These are phyloP conservation scores for Pichia exigua DNA, from an alignment of 805 yeast species.

Conservation along the genomic window DNA sequence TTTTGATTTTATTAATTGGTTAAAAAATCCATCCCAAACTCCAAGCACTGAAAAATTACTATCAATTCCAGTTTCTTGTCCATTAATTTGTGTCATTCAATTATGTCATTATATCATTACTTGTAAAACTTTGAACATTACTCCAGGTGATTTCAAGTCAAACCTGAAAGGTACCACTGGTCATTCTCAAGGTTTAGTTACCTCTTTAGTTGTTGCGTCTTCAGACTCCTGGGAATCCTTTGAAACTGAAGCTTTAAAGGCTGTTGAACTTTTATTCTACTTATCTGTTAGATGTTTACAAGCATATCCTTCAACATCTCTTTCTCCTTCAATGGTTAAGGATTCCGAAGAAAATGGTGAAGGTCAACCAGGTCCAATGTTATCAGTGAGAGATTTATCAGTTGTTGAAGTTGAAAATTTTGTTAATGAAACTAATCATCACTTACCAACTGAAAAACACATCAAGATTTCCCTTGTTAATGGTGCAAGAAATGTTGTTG, in stretches of 20 bases:
- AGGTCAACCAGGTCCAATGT: conserved; percentile 97
- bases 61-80: conserved; percentile 91
- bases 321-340: conserved; percentile 87
- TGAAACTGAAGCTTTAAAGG: conserved; percentile 60
- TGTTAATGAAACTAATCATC: conserved; percentile 84
- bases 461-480: conserved; percentile 85
- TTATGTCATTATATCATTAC: conserved; percentile 88
- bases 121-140: conserved; percentile 71
- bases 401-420: conserved; percentile 68
- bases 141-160: conserved; percentile 81
- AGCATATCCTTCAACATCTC: conserved; percentile 85
- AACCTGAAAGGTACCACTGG: conserved; percentile 73
- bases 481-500: conserved; percentile 93
- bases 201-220: conserved; percentile 85
- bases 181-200: conserved; percentile 86
- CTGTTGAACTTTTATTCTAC: conserved; percentile 80
- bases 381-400: conserved; percentile 84
- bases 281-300: conserved; percentile 89
- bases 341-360: conserved; percentile 92
- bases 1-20: conserved; percentile 82
- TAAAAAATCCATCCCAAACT: conserved; percentile 72
- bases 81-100: conserved; percentile 95
- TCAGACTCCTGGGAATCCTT: conserved; percentile 82
- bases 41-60: conserved; percentile 86
- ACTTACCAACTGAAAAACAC: conserved; percentile 86